Conservation (phyloP, 2,329 filamentous ascomycete species). For the Cladosporium oxysporum region DNA sequence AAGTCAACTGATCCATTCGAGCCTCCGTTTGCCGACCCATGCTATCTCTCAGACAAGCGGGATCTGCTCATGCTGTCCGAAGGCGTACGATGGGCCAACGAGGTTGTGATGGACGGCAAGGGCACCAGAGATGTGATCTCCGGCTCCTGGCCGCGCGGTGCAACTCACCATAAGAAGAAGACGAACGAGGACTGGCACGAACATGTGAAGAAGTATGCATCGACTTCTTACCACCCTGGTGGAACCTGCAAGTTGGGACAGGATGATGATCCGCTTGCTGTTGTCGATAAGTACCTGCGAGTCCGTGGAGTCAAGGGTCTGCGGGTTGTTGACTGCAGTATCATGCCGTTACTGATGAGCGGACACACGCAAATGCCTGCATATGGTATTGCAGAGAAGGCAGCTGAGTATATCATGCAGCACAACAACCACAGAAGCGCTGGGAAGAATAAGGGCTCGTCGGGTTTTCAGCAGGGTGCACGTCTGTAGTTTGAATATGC, state of each 20-base stretch:
- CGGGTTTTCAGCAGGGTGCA: not conserved
- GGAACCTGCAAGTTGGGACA: conserved; percentile 61
- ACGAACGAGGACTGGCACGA: conserved; percentile 60
- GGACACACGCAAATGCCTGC: conserved; percentile 61
- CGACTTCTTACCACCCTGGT: conserved; percentile 54
- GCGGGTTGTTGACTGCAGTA: conserved; percentile 56
- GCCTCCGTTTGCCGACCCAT: conserved; percentile 60
- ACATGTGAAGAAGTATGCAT: conserved; percentile 57
- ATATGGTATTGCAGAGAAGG: conserved; percentile 59
- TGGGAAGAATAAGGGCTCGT: not conserved
- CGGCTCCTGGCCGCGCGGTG: conserved; percentile 58
- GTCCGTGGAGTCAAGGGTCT: conserved; percentile 56
- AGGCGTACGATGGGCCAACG: conserved; percentile 60
- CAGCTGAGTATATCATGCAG: conserved; percentile 53
- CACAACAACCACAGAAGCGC: conserved; percentile 7
- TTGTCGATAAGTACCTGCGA: conserved; percentile 56
- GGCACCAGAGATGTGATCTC: conserved; percentile 62
- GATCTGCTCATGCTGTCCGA: conserved; percentile 62
- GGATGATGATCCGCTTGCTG: conserved; percentile 50
- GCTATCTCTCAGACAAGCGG: conserved; percentile 59
- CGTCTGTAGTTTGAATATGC: not conserved
- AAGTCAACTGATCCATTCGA: conserved; percentile 50
- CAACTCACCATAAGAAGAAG: conserved; percentile 55
- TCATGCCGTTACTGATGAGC: conserved; percentile 54
- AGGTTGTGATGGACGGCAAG: conserved; percentile 59